These are phyloP conservation scores for Neofusicoccum umdonicola DNA, from an alignment of 2,329 filamentous ascomycete genomes.

Conservation along the genomic window DNA sequence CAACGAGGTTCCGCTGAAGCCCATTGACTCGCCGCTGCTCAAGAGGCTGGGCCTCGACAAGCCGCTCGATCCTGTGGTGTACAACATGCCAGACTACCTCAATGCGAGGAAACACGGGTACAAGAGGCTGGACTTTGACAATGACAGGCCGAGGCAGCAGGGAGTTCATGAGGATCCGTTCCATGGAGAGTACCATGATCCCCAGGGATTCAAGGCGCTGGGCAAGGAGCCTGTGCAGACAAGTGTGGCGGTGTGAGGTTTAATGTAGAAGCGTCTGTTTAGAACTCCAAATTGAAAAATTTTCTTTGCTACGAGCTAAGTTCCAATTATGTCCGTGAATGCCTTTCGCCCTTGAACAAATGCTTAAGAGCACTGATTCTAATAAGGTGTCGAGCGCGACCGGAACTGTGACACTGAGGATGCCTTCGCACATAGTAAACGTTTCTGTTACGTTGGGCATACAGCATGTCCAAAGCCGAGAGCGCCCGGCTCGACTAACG, in stretches of 20 bases:
- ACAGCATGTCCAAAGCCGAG: no score
- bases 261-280: not conserved
- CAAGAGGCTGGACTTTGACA: not conserved
- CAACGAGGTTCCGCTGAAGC: not conserved
- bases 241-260: not conserved
- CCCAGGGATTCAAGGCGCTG: not conserved
- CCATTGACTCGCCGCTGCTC: not conserved
- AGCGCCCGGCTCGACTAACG: no score
- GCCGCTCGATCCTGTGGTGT: not conserved
- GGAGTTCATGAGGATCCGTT: not conserved
- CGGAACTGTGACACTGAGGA: no score
- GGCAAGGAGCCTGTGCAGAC: not conserved
- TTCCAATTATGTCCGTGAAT: no score
- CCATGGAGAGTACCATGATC: not conserved
- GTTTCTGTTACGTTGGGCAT: no score
- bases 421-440: no score
- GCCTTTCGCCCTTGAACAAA: no score
- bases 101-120: conserved; percentile 1
- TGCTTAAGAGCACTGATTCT: no score
- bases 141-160: conserved; percentile 1
- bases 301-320: no score
- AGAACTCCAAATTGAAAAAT: no score
- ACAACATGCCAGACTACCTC: not conserved
- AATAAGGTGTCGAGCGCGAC: no score
- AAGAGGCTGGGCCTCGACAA: not conserved